A percentile compares a stretch with the other conserved stretches of the same genome.
phyloP scores from a whole-genome alignment of 2,329 filamentous ascomycete species.

The Beauveria asiatica region DNA sequence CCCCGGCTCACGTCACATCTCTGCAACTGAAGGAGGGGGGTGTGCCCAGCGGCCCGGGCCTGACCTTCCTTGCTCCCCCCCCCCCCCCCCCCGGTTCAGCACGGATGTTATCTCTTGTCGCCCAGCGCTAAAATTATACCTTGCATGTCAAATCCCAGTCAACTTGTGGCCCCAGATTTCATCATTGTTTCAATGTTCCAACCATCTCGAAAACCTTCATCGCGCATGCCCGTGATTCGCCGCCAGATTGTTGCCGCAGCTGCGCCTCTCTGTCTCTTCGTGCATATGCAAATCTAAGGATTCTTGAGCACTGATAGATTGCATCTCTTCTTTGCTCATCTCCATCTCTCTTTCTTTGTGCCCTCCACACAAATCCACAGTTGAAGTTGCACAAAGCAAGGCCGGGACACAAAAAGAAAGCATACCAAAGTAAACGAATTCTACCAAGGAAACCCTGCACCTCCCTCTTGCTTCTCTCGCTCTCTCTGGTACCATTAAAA shows the following conservation, averaged over 20 bases:
- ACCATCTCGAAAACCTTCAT: neutral
- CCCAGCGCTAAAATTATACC: neutral
- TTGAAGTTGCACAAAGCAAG: neutral
- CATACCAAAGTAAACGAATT: too few relatives aligned
- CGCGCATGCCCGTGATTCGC: neutral
- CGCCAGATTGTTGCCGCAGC: neutral
- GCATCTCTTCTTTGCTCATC: too few relatives aligned
- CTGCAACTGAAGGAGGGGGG: neutral
- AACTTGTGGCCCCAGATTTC: neutral
- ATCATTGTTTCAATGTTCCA: neutral
- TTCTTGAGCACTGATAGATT: too few relatives aligned
- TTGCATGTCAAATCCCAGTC: neutral
- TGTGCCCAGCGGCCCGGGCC: neutral
- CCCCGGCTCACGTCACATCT: neutral
- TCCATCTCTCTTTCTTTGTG: too few relatives aligned
- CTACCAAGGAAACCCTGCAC: too few relatives aligned
- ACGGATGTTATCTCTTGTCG: conserved; percentile 5
- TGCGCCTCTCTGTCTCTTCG: neutral
- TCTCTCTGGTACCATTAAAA: too few relatives aligned
- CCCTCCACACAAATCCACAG: neutral
- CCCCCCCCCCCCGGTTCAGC: too few relatives aligned
- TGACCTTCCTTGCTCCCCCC: neutral
- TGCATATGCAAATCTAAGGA: neutral
- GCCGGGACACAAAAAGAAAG: neutral
- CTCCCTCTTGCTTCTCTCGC: too few relatives aligned